phyloP scores from a whole-genome alignment of 1,284 basidiomycete species.

The Trametes pubescens region DNA sequence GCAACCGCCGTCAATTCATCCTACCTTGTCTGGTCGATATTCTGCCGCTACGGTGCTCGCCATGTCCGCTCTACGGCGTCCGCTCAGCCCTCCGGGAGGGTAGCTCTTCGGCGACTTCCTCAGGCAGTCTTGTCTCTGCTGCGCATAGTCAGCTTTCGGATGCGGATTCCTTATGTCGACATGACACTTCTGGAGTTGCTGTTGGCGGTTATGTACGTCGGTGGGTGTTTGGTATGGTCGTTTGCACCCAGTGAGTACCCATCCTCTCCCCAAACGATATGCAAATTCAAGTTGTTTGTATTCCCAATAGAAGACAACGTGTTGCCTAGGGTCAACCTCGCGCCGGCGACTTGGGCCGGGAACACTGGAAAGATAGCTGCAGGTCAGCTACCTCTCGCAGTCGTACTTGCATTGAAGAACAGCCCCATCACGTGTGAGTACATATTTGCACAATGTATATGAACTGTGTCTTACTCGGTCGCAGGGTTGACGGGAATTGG shows the following conservation, averaged over 20 bases:
- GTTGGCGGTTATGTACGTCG: slow-evolving; percentile 34
- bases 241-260: slow-evolving; percentile 37
- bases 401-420: slow-evolving; percentile 50
- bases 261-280: slow-evolving; percentile 12
- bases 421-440: slow-evolving; percentile 48
- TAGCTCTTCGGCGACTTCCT: slow-evolving; percentile 27
- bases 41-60: slow-evolving; percentile 22
- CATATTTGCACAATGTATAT: background rate
- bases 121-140: slow-evolving; percentile 34
- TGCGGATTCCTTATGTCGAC: slow-evolving; percentile 37
- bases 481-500: slow-evolving; percentile 49
- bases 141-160: slow-evolving; percentile 39
- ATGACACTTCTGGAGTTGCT: slow-evolving; percentile 37
- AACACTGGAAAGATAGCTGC: slow-evolving; percentile 47
- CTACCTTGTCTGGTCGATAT: slow-evolving; percentile 37
- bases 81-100: background rate
- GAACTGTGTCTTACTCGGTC: background rate
- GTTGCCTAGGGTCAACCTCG: slow-evolving; percentile 6
- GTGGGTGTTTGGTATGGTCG: slow-evolving; percentile 38
- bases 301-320: slow-evolving; percentile 6
- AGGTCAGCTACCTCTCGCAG: slow-evolving; percentile 48
- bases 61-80: background rate
- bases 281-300: background rate
- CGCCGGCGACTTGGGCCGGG: slow-evolving; percentile 38
- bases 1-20: slow-evolving; percentile 33